These are phyloP conservation scores for Phaeosphaeriaceae sp. DNA, from an alignment of 2,329 filamentous ascomycete species.

Conservation along the genomic window DNA sequence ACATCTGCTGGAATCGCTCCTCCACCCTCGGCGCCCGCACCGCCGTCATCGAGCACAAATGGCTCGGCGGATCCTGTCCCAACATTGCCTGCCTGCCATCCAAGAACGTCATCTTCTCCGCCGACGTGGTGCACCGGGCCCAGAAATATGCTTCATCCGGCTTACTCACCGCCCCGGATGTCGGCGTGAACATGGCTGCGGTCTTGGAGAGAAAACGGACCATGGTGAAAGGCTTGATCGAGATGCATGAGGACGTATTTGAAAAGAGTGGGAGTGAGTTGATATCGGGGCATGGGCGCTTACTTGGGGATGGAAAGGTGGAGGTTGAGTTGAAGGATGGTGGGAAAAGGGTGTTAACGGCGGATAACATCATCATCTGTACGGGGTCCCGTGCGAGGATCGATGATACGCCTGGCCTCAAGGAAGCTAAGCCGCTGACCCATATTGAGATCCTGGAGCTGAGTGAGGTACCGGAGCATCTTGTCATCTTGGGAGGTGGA, in stretches of 20 bases:
- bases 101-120: constrained; percentile 19
- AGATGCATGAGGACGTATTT: constrained; percentile 18
- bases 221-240: constrained; percentile 18
- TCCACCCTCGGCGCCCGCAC: constrained; percentile 11
- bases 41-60: constrained; percentile 19
- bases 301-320: constrained; percentile 10
- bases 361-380: constrained; percentile 21
- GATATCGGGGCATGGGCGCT: constrained; percentile 11
- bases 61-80: constrained; percentile 21
- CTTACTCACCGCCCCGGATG: constrained; percentile 4
- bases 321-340: constrained; percentile 13
- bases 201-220: constrained; percentile 14
- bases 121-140: constrained; percentile 11
- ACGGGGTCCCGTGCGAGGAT: constrained; percentile 21
- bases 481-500: constrained; percentile 21
- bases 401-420: constrained; percentile 15
- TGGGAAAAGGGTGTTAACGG: constrained; percentile 16
- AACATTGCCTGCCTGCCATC: constrained; percentile 22
- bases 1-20: constrained; percentile 18
- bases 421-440: constrained; percentile 16
- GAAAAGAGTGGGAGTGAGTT: constrained; percentile 14
- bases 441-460: constrained; percentile 20
- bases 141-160: constrained; percentile 11
- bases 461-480: constrained; percentile 12
- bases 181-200: constrained; percentile 8